Evolutionary conservation across 75 land plant species (phyloP).

Genomic region (Chamaecyparis obtusa): DNA sequence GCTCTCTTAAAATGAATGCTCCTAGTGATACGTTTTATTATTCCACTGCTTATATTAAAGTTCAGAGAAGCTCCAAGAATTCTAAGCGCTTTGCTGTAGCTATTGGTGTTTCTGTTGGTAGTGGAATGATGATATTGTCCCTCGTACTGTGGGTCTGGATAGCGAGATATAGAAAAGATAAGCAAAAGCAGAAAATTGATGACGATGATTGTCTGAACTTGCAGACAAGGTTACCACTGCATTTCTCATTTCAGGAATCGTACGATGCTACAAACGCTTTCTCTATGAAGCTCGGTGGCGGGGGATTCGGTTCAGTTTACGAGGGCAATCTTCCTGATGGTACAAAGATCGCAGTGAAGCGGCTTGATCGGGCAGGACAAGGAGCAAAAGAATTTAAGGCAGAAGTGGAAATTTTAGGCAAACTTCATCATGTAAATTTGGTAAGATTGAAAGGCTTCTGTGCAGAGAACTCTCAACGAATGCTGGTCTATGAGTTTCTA

Average conservation of each 20-base stretch:
- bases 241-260: neutral
- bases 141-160: neutral
- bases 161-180: neutral
- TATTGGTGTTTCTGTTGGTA: neutral
- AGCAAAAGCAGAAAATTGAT: neutral
- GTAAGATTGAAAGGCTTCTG: constrained; percentile 15
- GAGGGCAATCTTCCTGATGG: constrained; percentile 8
- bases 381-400: neutral
- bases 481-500: neutral
- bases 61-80: neutral
- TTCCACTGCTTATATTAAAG: constrained; percentile 26
- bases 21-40: neutral
- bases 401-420: constrained; percentile 16
- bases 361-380: neutral
- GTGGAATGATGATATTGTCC: neutral
- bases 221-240: neutral
- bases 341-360: constrained; percentile 7
- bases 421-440: constrained; percentile 17
- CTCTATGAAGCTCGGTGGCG: constrained; percentile 7
- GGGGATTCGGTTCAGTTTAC: constrained; percentile 19
- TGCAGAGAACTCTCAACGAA: neutral
- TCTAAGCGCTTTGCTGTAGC: neutral
- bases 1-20: constrained; percentile 19
- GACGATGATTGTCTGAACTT: neutral
- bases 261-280: constrained; percentile 9